Conservation (phyloP, 1,284 basidiomycete species). For the Gomphus sp. region DNA sequence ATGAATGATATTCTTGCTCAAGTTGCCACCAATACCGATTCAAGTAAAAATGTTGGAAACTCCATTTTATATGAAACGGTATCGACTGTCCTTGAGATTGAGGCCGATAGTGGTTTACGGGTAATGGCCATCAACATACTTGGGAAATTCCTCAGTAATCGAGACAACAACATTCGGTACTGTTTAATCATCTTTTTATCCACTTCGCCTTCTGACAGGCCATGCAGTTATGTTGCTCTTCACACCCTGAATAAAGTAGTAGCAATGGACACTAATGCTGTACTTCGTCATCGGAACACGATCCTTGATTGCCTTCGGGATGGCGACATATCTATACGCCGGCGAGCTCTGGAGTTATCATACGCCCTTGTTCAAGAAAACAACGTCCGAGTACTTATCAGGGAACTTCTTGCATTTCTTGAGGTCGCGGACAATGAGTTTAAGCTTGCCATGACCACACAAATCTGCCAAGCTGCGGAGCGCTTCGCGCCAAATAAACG, state of each 20-base stretch:
- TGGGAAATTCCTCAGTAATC: constrained; percentile 96
- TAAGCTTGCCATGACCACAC: constrained; percentile 96
- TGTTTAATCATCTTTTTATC: constrained; percentile 17
- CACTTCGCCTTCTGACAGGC: background rate
- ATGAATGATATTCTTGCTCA: constrained; percentile 99
- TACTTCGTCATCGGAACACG: constrained; percentile 95
- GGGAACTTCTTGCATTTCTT: constrained; percentile 92
- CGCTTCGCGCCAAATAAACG: constrained; percentile 95
- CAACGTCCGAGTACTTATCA: constrained; percentile 87
- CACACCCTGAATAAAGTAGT: constrained; percentile 99
- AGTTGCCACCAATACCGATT: constrained; percentile 98
- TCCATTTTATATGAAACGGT: constrained; percentile 98
- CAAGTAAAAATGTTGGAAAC: constrained; percentile 97
- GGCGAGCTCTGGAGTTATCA: constrained; percentile 92
- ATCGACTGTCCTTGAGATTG: constrained; percentile 94
- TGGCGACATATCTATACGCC: constrained; percentile 96
- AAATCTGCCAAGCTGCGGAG: constrained; percentile 94
- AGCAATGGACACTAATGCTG: constrained; percentile 95
- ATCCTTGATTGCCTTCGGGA: constrained; percentile 98
- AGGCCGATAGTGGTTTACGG: constrained; percentile 90
- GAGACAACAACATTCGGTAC: constrained; percentile 97
- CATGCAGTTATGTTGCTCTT: constrained; percentile 84
- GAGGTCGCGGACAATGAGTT: constrained; percentile 99
- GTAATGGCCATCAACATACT: constrained; percentile 99
- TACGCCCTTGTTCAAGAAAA: constrained; percentile 96